Evolutionary conservation across 2,329 filamentous ascomycete species (phyloP).

Genomic region (Diaporthe citrichinensis): DNA sequence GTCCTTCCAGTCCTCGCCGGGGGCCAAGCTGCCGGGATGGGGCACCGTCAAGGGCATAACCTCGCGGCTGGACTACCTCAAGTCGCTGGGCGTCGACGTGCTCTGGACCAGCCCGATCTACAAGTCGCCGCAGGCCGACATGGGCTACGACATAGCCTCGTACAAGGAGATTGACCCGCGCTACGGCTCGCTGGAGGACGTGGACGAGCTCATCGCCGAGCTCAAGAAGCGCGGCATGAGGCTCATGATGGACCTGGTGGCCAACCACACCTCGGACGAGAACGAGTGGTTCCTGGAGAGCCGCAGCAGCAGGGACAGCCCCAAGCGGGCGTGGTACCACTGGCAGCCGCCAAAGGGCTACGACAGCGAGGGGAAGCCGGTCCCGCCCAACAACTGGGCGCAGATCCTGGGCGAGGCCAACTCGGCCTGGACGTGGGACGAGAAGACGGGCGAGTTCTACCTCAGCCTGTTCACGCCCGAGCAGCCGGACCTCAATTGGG

Average conservation of each 20-base stretch:
- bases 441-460: conserved; percentile 66
- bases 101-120: conserved; percentile 68
- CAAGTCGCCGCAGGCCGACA: conserved; percentile 72
- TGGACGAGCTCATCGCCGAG: conserved; percentile 73
- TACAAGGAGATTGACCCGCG: conserved; percentile 76
- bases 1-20: conserved; percentile 72
- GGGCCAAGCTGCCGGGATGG: conserved; percentile 58
- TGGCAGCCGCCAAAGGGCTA: conserved; percentile 71
- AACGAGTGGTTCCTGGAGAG: conserved; percentile 72
- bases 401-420: conserved; percentile 51
- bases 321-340: conserved; percentile 74
- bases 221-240: conserved; percentile 76
- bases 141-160: conserved; percentile 80
- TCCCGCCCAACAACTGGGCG: conserved; percentile 74
- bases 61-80: conserved; percentile 68
- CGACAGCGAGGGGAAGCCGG: conserved; percentile 68
- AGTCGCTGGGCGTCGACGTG: conserved; percentile 69
- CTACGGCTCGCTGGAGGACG: conserved; percentile 78
- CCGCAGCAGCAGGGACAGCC: conserved; percentile 65
- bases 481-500: conserved; percentile 86
- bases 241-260: conserved; percentile 79
- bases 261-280: conserved; percentile 77
- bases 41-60: conserved; percentile 73
- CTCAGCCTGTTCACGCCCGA: conserved; percentile 78
- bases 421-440: conserved; percentile 64